Evolutionary conservation across 2,329 filamentous ascomycete genomes (phyloP).

Genomic region (Ophiostoma australiae): DNA sequence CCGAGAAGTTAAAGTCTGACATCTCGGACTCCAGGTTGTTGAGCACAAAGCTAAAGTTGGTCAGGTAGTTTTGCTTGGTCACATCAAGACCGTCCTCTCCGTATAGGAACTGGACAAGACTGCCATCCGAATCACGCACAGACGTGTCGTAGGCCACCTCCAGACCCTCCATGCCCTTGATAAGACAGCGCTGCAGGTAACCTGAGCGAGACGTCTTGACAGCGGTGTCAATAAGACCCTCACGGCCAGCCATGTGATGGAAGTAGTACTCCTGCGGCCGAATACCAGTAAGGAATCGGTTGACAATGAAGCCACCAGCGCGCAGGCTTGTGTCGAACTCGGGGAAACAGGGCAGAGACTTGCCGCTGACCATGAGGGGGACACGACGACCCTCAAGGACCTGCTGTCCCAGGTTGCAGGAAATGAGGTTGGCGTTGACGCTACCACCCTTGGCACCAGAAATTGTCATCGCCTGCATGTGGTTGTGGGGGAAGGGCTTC

Average conservation of each 20-base stretch:
- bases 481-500: slow-evolving; percentile 92
- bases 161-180: slow-evolving; percentile 97
- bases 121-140: slow-evolving; percentile 89
- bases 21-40: slow-evolving; percentile 79
- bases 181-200: slow-evolving; percentile 91
- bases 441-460: slow-evolving; percentile 89
- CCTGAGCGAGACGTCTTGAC: slow-evolving; percentile 97
- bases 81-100: slow-evolving; percentile 95
- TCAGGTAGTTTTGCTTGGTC: slow-evolving; percentile 86
- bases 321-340: slow-evolving; percentile 84
- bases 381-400: slow-evolving; percentile 92
- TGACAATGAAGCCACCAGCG: slow-evolving; percentile 88
- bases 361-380: slow-evolving; percentile 95
- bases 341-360: slow-evolving; percentile 88
- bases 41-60: slow-evolving; percentile 83
- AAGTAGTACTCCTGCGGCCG: slow-evolving; percentile 98
- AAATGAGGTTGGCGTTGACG: slow-evolving; percentile 96
- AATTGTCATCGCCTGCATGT: slow-evolving; percentile 98
- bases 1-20: slow-evolving; percentile 64
- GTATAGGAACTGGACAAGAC: slow-evolving; percentile 90
- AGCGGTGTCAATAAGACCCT: slow-evolving; percentile 97
- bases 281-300: slow-evolving; percentile 96
- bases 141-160: slow-evolving; percentile 90
- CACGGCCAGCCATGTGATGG: slow-evolving; percentile 97
- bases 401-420: slow-evolving; percentile 94